Percentiles rank a stretch among this genome's conserved stretches.
Conservation (phyloP, 441 rosid genomes). For the Populus hybrid region DNA sequence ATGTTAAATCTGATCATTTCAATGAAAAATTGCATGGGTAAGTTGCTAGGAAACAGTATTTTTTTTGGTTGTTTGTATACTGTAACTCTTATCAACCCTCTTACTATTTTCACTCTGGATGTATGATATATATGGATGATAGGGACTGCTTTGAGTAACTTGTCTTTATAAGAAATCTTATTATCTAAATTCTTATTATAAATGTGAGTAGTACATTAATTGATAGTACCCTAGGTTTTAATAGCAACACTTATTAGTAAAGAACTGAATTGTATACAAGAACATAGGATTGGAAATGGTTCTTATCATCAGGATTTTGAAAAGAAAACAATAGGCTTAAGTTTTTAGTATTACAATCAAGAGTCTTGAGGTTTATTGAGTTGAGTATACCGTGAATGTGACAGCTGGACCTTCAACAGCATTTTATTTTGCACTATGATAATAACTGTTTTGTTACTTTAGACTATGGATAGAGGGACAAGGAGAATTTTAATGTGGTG, state of each 20-base stretch:
- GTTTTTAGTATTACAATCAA: too few species aligned
- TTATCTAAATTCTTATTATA: not conserved
- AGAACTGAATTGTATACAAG: too few species aligned
- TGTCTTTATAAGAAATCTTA: not conserved
- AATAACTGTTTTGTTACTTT: not conserved
- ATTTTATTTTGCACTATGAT: not conserved
- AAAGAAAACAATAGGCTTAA: too few species aligned
- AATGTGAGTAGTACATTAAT: too few species aligned
- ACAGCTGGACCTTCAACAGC: not conserved
- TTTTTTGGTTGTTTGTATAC: not conserved
- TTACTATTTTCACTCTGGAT: not conserved
- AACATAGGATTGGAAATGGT: too few species aligned
- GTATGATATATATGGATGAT: not conserved
- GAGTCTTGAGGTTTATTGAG: too few species aligned
- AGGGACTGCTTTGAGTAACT: not conserved
- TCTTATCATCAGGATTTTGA: too few species aligned
- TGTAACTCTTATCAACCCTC: not conserved
- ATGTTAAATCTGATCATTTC: slow-evolving; percentile 52
- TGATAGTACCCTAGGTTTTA: too few species aligned
- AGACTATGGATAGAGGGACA: not conserved
- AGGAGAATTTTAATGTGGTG: not conserved
- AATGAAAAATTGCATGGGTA: slow-evolving; percentile 90
- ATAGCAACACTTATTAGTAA: too few species aligned
- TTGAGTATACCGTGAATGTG: too few species aligned
- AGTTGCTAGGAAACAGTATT: slow-evolving; percentile 12